Conservation (phyloP, 495 filamentous ascomycete species). For the Talaromyces stipitatus region DNA sequence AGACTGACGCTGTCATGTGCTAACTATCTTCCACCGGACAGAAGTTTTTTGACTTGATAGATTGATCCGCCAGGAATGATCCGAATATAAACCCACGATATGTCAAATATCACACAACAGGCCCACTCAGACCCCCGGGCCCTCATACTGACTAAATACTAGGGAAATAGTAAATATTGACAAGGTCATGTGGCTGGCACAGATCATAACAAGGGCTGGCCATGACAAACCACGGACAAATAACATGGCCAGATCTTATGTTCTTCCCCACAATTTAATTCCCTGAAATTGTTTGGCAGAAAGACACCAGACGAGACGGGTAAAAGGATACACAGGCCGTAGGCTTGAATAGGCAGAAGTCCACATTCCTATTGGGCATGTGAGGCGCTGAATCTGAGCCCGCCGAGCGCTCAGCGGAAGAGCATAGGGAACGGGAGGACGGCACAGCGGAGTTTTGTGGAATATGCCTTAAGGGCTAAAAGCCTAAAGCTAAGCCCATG, state of each 20-base stretch:
- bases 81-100: not conserved
- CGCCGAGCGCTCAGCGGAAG: not conserved
- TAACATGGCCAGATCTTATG: not conserved
- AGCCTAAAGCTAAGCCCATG: not conserved
- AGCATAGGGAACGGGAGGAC: not conserved
- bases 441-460: not conserved
- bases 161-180: not conserved
- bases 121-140: not conserved
- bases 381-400: not conserved
- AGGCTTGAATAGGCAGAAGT: not conserved
- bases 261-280: not conserved
- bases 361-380: not conserved
- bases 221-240: not conserved
- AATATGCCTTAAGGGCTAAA: not conserved
- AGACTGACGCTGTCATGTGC: not conserved
- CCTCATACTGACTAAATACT: not conserved
- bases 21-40: not conserved
- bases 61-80: not conserved
- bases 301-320: not conserved
- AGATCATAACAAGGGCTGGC: not conserved
- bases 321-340: not conserved
- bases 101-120: not conserved
- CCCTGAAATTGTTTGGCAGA: not conserved
- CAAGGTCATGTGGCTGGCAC: constrained; percentile 1
- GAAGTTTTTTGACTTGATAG: not conserved